Conservation (phyloP, 2,329 filamentous ascomycete genomes). For the Ceratocystis ficicola region DNA sequence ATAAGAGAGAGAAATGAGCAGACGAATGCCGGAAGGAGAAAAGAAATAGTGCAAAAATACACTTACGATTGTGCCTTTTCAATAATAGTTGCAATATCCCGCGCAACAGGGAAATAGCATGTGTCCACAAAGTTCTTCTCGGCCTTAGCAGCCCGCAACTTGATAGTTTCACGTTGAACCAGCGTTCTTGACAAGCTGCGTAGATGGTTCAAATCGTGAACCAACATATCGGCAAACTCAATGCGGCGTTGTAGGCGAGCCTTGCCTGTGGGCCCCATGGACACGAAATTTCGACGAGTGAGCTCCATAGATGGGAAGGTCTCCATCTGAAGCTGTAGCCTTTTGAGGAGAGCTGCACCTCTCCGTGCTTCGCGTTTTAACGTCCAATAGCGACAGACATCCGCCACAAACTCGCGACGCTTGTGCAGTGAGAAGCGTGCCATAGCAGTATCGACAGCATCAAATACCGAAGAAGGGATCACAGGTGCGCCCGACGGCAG, state of each 20-base stretch:
- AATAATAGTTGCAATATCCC: constrained; percentile 63
- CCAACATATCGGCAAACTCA: constrained; percentile 68
- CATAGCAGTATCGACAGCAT: constrained; percentile 72
- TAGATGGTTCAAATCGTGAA: constrained; percentile 66
- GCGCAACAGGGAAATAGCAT: constrained; percentile 81
- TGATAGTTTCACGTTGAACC: constrained; percentile 63
- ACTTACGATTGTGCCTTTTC: constrained; percentile 70
- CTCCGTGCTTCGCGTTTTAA: constrained; percentile 86
- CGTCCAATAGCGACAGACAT: constrained; percentile 96
- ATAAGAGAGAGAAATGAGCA: no score
- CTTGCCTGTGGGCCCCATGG: constrained; percentile 77
- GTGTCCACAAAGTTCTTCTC: constrained; percentile 72
- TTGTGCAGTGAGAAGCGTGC: constrained; percentile 69
- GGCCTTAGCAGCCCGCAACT: constrained; percentile 63
- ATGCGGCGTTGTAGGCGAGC: constrained; percentile 69
- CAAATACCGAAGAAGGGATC: constrained; percentile 77
- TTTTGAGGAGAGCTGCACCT: constrained; percentile 82
- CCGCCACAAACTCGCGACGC: constrained; percentile 81
- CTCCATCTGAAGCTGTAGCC: constrained; percentile 87
- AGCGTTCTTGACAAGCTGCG: constrained; percentile 57
- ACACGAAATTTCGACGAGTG: constrained; percentile 86
- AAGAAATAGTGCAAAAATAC: constrained; percentile 25
- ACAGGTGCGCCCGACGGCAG: constrained; percentile 89
- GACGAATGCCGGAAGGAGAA: no score
- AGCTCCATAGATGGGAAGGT: constrained; percentile 97